Conservation (phyloP, 352 stramenopile genomes). For the Phytophthora podocarpi region DNA sequence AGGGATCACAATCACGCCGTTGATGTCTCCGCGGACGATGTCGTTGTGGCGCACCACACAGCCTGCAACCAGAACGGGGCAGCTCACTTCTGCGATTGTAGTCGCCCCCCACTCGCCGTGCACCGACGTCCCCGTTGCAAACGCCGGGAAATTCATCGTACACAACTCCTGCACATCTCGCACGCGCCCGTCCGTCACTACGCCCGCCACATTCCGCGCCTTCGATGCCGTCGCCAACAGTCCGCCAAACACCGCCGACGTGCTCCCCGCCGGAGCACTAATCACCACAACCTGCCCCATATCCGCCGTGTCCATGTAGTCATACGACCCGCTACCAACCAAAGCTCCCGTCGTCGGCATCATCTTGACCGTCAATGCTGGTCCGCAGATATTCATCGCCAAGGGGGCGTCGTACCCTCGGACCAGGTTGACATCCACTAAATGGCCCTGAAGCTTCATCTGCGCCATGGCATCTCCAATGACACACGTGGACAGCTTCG, state of each 20-base stretch:
- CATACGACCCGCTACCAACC: conserved; percentile 37
- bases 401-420: conserved; percentile 75
- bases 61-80: conserved; percentile 67
- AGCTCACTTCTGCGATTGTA: conserved; percentile 72
- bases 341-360: conserved; percentile 64
- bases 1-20: conserved; percentile 82
- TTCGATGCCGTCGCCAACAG: conserved; percentile 75
- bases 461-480: conserved; percentile 83
- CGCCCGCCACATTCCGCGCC: conserved; percentile 58
- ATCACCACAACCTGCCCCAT: conserved; percentile 84
- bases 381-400: conserved; percentile 81
- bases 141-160: conserved; percentile 71
- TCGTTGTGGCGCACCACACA: conserved; percentile 81
- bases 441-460: conserved; percentile 80
- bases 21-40: conserved; percentile 84
- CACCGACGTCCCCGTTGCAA: conserved; percentile 71
- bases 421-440: conserved; percentile 77
- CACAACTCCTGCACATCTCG: conserved; percentile 78
- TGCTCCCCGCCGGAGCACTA: conserved; percentile 58
- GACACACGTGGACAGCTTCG: conserved; percentile 82
- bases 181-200: conserved; percentile 81
- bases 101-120: conserved; percentile 64
- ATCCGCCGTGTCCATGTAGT: conserved; percentile 82
- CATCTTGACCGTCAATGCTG: conserved; percentile 79
- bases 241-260: conserved; percentile 73